phyloP scores from a whole-genome alignment of 192 early-diverging fungal genomes.

The Spinellus fusiger region DNA sequence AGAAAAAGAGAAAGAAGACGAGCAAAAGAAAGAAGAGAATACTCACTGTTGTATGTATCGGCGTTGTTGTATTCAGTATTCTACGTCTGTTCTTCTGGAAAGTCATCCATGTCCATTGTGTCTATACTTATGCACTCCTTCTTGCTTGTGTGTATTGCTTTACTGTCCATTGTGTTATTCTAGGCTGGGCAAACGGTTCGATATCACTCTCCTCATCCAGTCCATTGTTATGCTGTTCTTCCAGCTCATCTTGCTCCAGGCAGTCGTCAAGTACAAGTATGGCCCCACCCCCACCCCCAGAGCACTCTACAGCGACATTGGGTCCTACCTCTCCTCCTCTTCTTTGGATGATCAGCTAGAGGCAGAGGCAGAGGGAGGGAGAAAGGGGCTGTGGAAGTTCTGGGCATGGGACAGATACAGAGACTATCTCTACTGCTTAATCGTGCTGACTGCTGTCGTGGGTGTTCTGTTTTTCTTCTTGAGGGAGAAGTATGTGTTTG shows the following conservation, averaged over 20 bases:
- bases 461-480: conserved; percentile 24
- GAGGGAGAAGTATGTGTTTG: conserved; percentile 17
- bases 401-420: conserved; percentile 37
- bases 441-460: conserved; percentile 12
- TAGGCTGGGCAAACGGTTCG: conserved; percentile 44
- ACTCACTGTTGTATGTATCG: conserved; percentile 4
- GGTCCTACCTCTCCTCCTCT: neutral
- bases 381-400: conserved; percentile 16
- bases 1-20: neutral
- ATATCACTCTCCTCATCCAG: conserved; percentile 43
- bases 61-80: conserved; percentile 20
- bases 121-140: conserved; percentile 1
- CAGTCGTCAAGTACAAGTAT: conserved; percentile 39
- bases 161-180: neutral
- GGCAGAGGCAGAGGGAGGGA: conserved; percentile 1
- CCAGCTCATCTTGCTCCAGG: conserved; percentile 44
- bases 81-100: conserved; percentile 41
- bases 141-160: neutral
- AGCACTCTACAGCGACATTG: conserved; percentile 13
- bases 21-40: neutral
- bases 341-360: neutral
- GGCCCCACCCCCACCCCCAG: conserved; percentile 28
- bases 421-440: conserved; percentile 33
- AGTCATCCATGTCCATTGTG: neutral
- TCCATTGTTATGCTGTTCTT: conserved; percentile 51